Evolutionary conservation across 139 green algal species (phyloP).

Genomic region (Klebsormidium nitens): DNA sequence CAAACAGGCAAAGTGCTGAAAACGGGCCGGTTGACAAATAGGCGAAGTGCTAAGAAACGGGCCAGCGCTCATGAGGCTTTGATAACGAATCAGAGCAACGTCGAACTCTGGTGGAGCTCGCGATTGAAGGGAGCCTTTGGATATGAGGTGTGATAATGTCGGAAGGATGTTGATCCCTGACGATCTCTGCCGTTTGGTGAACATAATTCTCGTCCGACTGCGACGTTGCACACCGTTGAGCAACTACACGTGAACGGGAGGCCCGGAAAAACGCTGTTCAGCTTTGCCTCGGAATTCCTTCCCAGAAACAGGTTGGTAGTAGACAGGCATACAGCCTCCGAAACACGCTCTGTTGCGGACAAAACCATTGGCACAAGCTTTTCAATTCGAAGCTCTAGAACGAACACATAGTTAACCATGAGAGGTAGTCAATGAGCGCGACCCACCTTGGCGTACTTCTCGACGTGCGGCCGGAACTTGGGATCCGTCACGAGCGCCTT

Average conservation of each 20-base stretch:
- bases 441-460: slow-evolving; percentile 45
- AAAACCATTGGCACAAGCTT: not conserved
- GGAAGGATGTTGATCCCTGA: too few species aligned
- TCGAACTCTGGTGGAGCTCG: not conserved
- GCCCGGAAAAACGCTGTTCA: not conserved
- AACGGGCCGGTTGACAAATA: not conserved
- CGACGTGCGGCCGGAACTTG: slow-evolving; percentile 36
- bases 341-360: not conserved
- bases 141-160: too few species aligned
- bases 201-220: too few species aligned
- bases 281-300: too few species aligned
- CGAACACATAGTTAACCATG: not conserved
- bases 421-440: not conserved
- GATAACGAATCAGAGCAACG: not conserved
- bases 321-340: not conserved
- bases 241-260: too few species aligned
- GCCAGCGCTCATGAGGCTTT: not conserved
- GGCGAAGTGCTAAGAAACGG: not conserved
- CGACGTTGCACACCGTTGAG: too few species aligned
- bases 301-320: not conserved
- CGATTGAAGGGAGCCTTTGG: too few species aligned
- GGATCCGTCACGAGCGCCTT: slow-evolving; percentile 42
- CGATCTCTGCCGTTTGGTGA: too few species aligned
- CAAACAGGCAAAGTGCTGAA: not conserved
- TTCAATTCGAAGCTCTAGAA: not conserved